Percentiles rank a stretch among this genome's conserved stretches.
phyloP scores from a whole-genome alignment of 345 rosid species.

The Murraya paniculata region DNA sequence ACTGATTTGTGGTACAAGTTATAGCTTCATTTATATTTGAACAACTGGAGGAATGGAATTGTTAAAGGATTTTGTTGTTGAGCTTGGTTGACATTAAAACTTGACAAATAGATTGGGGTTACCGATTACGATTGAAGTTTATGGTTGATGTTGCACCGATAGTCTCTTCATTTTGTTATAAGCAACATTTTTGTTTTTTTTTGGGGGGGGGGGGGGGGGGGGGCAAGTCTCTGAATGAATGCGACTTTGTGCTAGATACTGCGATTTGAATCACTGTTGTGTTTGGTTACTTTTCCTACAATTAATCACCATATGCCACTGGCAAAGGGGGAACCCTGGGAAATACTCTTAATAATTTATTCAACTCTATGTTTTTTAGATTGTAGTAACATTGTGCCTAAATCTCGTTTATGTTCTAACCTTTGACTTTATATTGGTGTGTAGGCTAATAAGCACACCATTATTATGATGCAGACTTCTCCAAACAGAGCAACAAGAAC shows the following conservation, averaged over 20 bases:
- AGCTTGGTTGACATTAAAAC: background rate
- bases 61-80: background rate
- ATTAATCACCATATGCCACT: background rate
- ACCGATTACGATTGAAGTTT: background rate
- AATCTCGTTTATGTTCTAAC: background rate
- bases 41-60: background rate
- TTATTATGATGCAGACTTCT: constrained; percentile 82
- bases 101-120: background rate
- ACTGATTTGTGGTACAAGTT: background rate
- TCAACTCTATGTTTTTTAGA: background rate
- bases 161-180: background rate
- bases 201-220: no score
- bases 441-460: constrained; percentile 92
- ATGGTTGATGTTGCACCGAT: background rate
- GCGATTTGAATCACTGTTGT: background rate
- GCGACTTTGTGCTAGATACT: no score
- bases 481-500: constrained; percentile 81
- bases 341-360: background rate
- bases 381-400: background rate
- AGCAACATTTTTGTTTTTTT: no score
- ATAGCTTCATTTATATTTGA: background rate
- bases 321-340: background rate
- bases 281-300: background rate
- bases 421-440: constrained; percentile 10
- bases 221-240: no score